Conservation (phyloP, 2,329 filamentous ascomycete genomes). For the Bertia moriformis region DNA sequence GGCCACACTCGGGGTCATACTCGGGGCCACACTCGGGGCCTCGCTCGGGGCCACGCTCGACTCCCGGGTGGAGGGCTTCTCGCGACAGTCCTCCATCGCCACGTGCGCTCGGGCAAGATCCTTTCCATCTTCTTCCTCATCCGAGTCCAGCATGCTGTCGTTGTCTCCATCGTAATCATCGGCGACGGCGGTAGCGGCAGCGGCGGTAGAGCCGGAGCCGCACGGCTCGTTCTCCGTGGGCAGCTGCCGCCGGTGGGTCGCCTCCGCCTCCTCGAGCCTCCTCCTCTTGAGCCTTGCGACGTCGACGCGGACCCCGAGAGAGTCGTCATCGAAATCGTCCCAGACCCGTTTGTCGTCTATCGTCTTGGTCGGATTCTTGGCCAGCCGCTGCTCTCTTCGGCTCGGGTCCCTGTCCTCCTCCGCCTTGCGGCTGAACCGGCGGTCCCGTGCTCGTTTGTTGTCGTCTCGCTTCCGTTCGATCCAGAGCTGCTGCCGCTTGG, state of each 20-base stretch:
- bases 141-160: slow-evolving; percentile 69
- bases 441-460: slow-evolving; percentile 55
- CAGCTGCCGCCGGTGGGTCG: too few species aligned
- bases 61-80: slow-evolving; percentile 25
- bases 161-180: slow-evolving; percentile 41
- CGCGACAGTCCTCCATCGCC: slow-evolving; percentile 13
- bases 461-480: slow-evolving; percentile 71
- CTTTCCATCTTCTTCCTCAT: slow-evolving; percentile 33
- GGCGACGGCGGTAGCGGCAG: slow-evolving; percentile 21
- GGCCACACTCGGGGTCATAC: slow-evolving; percentile 16
- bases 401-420: slow-evolving; percentile 74
- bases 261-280: slow-evolving; percentile 33
- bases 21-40: too few species aligned
- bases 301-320: slow-evolving; percentile 38
- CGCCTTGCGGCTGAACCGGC: slow-evolving; percentile 64
- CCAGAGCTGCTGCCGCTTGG: slow-evolving; percentile 63
- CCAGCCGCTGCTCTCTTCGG: slow-evolving; percentile 57
- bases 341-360: slow-evolving; percentile 80
- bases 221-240: slow-evolving; percentile 31
- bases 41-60: slow-evolving; percentile 12
- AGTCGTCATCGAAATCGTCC: slow-evolving; percentile 61
- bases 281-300: slow-evolving; percentile 42
- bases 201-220: slow-evolving; percentile 19
- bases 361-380: slow-evolving; percentile 65
- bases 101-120: too few species aligned